phyloP scores from a whole-genome alignment of 225 moss, liverwort and hornwort species.

The Climacium dendroides region DNA sequence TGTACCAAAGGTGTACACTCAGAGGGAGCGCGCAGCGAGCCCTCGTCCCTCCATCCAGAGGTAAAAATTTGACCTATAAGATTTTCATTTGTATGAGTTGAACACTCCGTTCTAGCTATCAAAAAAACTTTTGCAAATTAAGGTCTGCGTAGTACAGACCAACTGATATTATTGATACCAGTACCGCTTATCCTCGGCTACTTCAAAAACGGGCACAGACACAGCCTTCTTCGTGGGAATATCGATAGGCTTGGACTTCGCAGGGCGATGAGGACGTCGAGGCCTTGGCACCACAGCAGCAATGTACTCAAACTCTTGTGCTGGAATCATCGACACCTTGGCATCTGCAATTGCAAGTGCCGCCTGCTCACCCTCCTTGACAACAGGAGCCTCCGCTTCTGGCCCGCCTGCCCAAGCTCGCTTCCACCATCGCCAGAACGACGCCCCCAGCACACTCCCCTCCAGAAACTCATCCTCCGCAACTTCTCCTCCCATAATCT shows the following conservation, averaged over 20 bases:
- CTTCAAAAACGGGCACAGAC: neutral
- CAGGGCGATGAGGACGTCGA: neutral
- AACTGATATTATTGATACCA: conserved; percentile 20
- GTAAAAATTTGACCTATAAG: neutral
- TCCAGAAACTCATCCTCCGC: conserved; percentile 9
- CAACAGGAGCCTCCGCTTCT: neutral
- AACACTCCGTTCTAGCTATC: neutral
- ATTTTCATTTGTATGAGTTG: neutral
- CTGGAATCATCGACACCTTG: neutral
- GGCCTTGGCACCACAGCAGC: conserved; percentile 8
- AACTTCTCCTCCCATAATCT: neutral
- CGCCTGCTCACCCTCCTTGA: neutral
- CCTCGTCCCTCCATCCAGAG: neutral
- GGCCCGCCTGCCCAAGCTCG: conserved; percentile 11
- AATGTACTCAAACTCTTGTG: conserved; percentile 8
- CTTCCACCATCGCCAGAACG: conserved; percentile 36
- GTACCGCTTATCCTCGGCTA: conserved; percentile 17
- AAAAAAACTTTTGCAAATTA: neutral
- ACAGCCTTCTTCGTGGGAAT: conserved; percentile 14
- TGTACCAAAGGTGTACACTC: neutral
- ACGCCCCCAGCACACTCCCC: conserved; percentile 15
- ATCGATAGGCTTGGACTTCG: conserved; percentile 18
- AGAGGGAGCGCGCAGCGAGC: neutral
- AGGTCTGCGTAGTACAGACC: conserved; percentile 11
- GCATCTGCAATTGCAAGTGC: neutral